Base-by-base conservation (phyloP, 108 stramenopile species). In the Nannochloropsis granulata region DNA sequence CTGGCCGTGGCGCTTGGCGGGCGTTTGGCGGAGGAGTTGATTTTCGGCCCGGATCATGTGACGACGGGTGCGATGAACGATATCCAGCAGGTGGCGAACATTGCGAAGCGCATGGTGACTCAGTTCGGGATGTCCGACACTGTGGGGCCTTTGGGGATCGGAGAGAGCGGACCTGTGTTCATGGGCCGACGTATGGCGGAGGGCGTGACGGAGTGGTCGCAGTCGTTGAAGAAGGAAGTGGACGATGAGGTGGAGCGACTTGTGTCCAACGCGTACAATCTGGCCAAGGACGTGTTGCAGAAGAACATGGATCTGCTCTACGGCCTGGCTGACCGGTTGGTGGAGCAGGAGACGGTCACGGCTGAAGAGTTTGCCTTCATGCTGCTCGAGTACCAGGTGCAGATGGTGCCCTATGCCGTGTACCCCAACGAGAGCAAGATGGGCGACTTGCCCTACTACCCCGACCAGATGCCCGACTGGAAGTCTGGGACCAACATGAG, bases 11-110 rank as follows among this genome's bases (percentile, higher is more conserved):
- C 96, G 8, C 90, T 98, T 12, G 98, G 97, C 43, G 98, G 98
- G 26, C 96, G 97, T 81, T 90, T 97, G 25, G 98, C 98, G 12
- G 98, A 99, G 91, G 97, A 99, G 90, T 82, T 99, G 44, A 94
- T 97, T 44, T 97, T 93, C 89, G 97, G 98, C 43, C 92, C 95
- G 80, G 96, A 97, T 44, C 81, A 93, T 84, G 95, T 97, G 45
- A 99, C 97, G 12, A 97, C 95, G 43, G 98, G 98, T 82, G 97
- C 98, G 12, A 94, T 95, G 79, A 95, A 96, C 83, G 98, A 99
- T 91, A 92, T 99, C 81, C 93, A 96, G 86, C 95, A 97, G 83
- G 97, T 96, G 81, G 92, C 96, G 7, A 93, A 92, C 84, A 88
- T 93, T 23, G 92, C 91, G 0, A 56, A 86, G 46, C 89, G 79